These are phyloP conservation scores for Linum trigynum DNA, from an alignment of 345 rosid genomes.

Conservation along the genomic window DNA sequence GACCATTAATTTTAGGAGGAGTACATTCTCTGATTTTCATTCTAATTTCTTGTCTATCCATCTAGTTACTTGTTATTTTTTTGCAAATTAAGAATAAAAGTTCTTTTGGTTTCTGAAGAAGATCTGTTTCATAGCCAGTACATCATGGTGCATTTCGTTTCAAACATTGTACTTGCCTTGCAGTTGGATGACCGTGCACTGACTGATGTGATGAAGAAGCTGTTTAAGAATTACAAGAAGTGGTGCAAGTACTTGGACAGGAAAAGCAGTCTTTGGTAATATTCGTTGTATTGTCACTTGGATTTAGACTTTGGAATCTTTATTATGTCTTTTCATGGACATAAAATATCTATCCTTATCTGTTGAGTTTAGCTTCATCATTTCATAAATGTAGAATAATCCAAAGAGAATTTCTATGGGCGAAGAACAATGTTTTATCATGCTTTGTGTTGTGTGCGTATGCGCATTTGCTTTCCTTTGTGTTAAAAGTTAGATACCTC, in stretches of 20 bases:
- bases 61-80: no score
- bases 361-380: background rate
- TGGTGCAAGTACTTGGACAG: constrained; percentile 97
- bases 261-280: constrained; percentile 96
- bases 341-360: background rate
- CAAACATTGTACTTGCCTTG: background rate
- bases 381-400: background rate
- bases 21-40: no score
- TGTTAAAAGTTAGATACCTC: background rate
- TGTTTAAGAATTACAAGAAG: constrained; percentile 94
- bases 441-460: background rate
- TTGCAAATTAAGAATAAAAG: no score
- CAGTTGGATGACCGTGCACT: constrained; percentile 95
- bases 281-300: background rate
- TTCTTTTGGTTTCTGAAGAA: background rate
- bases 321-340: background rate
- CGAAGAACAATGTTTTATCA: background rate
- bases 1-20: no score
- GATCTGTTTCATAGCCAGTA: background rate
- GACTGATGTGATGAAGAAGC: constrained; percentile 97
- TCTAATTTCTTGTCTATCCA: no score
- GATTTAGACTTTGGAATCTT: background rate
- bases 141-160: background rate
- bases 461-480: background rate
- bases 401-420: background rate